A percentile compares a stretch with the other conserved stretches of the same genome.
Evolutionary conservation across 192 early-diverging fungal species (phyloP).

Genomic region (Geosiphon pyriformis): DNA sequence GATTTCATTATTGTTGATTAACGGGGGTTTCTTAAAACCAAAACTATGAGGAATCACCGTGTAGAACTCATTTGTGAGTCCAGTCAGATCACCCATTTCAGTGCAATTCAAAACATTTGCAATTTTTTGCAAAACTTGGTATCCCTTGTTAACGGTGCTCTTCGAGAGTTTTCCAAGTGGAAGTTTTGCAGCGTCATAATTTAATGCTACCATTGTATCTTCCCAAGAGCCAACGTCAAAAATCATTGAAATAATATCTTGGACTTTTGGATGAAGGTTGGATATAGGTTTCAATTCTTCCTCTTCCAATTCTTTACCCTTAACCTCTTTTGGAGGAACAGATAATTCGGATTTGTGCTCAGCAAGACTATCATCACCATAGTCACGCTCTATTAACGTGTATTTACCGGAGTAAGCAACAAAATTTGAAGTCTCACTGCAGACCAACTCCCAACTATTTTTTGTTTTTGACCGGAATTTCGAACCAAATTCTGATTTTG

Average conservation of each 20-base stretch:
- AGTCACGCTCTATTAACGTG: constrained; percentile 61
- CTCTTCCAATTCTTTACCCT: constrained; percentile 4
- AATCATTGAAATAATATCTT: constrained; percentile 62
- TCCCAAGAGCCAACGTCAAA: constrained; percentile 61
- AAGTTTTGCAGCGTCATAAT: constrained; percentile 69
- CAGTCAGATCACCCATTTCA: constrained; percentile 13
- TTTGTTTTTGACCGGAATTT: constrained; percentile 67
- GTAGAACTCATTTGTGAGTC: constrained; percentile 56
- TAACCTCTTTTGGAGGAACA: constrained; percentile 11
- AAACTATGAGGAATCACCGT: constrained; percentile 70
- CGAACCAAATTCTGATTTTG: constrained; percentile 47
- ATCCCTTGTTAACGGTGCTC: constrained; percentile 51
- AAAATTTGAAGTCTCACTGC: constrained; percentile 4
- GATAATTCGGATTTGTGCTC: constrained; percentile 12
- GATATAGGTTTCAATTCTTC: constrained; percentile 32
- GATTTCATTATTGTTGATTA: constrained; percentile 42
- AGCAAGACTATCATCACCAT: constrained; percentile 48
- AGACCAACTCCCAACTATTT: constrained; percentile 54
- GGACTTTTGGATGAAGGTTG: constrained; percentile 42
- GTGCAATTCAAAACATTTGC: constrained; percentile 32
- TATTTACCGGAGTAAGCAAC: constrained; percentile 38
- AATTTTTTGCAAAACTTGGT: constrained; percentile 53
- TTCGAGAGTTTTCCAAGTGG: constrained; percentile 73
- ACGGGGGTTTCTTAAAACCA: constrained; percentile 35
- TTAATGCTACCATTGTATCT: constrained; percentile 56